phyloP scores from a whole-genome alignment of 163 green algal species.

The Coccomyxa subellipsoidea region DNA sequence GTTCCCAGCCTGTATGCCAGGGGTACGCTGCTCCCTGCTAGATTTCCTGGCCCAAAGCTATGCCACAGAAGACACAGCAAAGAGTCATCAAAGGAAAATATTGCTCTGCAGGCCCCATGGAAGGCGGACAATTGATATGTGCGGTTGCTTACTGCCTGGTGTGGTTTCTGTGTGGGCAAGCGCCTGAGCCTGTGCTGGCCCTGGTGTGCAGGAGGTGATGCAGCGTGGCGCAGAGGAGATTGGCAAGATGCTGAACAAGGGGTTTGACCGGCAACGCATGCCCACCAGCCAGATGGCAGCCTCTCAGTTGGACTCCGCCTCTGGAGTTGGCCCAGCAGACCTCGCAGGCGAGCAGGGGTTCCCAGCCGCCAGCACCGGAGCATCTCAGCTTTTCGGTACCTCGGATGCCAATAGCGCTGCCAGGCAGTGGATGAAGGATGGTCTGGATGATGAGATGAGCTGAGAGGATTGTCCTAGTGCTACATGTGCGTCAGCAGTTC shows the following conservation, averaged over 20 bases:
- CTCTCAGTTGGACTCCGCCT: neutral
- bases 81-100: too few species aligned
- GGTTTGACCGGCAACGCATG: neutral
- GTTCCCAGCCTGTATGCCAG: too few species aligned
- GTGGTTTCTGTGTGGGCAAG: neutral
- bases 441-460: neutral
- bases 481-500: too few species aligned
- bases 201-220: slow-evolving; percentile 2
- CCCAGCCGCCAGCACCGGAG: neutral
- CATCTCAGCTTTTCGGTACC: neutral
- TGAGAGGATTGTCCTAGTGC: too few species aligned
- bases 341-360: neutral
- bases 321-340: neutral
- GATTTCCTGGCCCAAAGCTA: too few species aligned
- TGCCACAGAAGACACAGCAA: too few species aligned
- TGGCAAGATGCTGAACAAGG: neutral
- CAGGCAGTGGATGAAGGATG: neutral
- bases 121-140: too few species aligned
- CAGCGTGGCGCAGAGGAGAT: slow-evolving; percentile 1
- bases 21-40: too few species aligned
- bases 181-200: neutral
- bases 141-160: too few species aligned
- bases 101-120: too few species aligned
- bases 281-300: neutral
- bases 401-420: neutral